Base-by-base conservation (phyloP, 371 early-diverging fungal genomes). In the Mucor plumbeus region DNA sequence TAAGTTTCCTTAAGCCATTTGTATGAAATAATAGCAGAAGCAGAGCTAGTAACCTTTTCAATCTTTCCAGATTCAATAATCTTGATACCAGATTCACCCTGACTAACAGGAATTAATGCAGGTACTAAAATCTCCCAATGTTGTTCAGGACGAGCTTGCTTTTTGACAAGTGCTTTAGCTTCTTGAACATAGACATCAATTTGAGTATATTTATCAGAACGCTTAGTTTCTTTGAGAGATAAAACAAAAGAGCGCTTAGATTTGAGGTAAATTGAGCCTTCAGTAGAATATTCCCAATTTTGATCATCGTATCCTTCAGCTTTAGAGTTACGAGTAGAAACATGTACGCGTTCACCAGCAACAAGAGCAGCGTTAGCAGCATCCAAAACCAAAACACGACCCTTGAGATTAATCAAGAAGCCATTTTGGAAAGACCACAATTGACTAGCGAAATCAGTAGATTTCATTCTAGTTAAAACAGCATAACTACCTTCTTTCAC, bases 401-500 rank as follows among this genome's bases (percentile, higher is more conserved):
- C 77, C 69, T 78, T 78, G 17, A 81, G 75, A 64, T 87, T 87
- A 38, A 83, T 67, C 17, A 87, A 67, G 61, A 70, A 76, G 36
- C 82, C 85, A 50, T 84, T 68, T 26, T 75, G 65, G 67, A 65
- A 85, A 34, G 84, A 75, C 87, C 87, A 85, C 13, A 87, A 72
- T 65, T 87, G 87, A 55, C 77, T 73, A 6, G 80, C 78, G 62
- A 68, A 82, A 56, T 82, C 80, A 5, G 67, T 74, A 7, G 76
- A 59, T 43, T 68, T 71, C 35, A 82, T 61, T 15, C 58, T 69
- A 17, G 76, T 76, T 36, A 82, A 65, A 5, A 76, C 71, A 41
- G 68, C 71, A 56, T 60, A 39, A 38, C 71, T 61, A 14, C 70
- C 70, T 15, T 72, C 71, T 5, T 71, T 56, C 15, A 61, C 61